A percentile compares a stretch with the other conserved stretches of the same genome.
Conservation (phyloP, 2,329 filamentous ascomycete species). For the Aspergillus caelatus region DNA sequence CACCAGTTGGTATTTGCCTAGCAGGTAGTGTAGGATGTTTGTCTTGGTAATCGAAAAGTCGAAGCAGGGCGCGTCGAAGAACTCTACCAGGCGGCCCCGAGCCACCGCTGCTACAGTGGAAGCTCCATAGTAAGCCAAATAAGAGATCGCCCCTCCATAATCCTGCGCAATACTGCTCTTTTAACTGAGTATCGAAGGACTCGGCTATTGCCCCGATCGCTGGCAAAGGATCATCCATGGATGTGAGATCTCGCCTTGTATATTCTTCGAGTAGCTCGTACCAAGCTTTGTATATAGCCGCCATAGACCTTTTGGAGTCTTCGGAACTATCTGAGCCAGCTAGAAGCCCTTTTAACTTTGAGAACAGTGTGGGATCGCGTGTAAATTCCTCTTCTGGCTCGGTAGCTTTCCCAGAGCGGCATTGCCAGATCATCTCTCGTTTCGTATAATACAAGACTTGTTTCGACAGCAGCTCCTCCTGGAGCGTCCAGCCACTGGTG, state of each 20-base stretch:
- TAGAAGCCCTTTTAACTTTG: neutral
- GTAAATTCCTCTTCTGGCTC: neutral
- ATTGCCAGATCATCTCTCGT: neutral
- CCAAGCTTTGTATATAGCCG: neutral
- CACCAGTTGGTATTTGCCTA: neutral
- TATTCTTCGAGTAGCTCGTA: neutral
- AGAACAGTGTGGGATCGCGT: neutral
- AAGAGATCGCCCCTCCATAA: neutral
- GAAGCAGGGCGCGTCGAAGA: neutral
- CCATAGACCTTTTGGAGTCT: neutral
- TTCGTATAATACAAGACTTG: neutral
- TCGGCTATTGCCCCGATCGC: neutral
- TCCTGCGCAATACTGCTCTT: neutral
- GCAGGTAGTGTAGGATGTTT: neutral
- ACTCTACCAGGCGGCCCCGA: neutral
- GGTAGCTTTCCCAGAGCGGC: neutral
- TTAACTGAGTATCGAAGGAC: neutral
- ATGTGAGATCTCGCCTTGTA: neutral
- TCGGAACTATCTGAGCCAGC: neutral
- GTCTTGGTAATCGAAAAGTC: neutral
- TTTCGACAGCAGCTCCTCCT: neutral
- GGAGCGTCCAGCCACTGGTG: neutral
- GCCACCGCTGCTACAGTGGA: neutral
- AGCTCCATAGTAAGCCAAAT: neutral
- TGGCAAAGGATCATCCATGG: neutral